A percentile compares a stretch with the other conserved stretches of the same genome.
These are phyloP conservation scores for Codiaeum variegatum DNA, from an alignment of 441 rosid genomes.

Conservation along the genomic window DNA sequence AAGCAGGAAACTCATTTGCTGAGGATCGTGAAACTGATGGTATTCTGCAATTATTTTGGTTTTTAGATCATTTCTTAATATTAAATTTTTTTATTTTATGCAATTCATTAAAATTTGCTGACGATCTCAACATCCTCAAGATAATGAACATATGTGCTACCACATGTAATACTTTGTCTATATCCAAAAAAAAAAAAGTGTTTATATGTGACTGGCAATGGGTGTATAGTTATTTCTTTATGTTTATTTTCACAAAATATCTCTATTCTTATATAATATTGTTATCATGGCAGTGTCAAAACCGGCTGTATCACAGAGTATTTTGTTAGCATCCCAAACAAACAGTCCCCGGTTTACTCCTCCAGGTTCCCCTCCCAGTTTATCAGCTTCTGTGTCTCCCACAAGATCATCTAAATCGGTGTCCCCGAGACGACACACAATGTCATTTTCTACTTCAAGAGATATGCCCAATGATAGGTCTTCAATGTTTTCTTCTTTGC, in stretches of 20 bases:
- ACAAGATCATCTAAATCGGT: constrained; percentile 61
- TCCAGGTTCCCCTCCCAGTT: constrained; percentile 69
- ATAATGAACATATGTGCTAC: not conserved
- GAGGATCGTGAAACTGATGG: constrained; percentile 51
- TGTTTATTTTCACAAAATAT: not conserved
- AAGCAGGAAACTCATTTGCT: constrained; percentile 37
- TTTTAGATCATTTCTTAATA: constrained; percentile 1
- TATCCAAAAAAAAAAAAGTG: not conserved
- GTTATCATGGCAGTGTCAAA: constrained; percentile 39
- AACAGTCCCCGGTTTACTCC: constrained; percentile 76
- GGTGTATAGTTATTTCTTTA: not conserved
- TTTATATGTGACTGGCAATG: not conserved
- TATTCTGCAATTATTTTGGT: constrained; percentile 21
- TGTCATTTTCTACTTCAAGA: constrained; percentile 72
- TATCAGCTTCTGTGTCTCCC: constrained; percentile 72
- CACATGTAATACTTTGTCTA: not conserved
- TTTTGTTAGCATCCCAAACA: constrained; percentile 52
- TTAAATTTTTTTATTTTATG: not conserved
- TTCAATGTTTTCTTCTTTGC: constrained; percentile 39
- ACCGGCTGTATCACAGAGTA: constrained; percentile 39
- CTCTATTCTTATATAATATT: constrained; percentile 6
- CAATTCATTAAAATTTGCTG: not conserved
- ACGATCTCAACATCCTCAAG: constrained; percentile 4
- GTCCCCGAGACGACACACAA: constrained; percentile 66
- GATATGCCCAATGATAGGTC: constrained; percentile 67